These are phyloP conservation scores for Talaromyces nanjingensis DNA, from an alignment of 495 filamentous ascomycete genomes.

Conservation along the genomic window DNA sequence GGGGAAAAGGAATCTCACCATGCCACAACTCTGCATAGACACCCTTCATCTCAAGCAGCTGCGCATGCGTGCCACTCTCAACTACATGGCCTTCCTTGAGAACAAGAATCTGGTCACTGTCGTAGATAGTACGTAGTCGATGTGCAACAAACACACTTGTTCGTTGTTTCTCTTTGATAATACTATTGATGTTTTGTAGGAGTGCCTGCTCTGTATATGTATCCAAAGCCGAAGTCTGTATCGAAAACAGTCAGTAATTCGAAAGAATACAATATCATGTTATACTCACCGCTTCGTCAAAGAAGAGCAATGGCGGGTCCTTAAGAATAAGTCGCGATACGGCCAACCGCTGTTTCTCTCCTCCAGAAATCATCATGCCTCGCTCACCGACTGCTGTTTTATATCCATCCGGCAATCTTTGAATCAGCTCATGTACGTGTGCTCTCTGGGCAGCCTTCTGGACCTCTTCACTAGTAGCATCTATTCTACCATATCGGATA, in stretches of 20 bases:
- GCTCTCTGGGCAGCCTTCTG: slow-evolving; percentile 70
- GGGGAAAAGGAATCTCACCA: slow-evolving; percentile 42
- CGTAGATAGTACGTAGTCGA: slow-evolving; percentile 83
- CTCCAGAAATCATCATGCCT: slow-evolving; percentile 97
- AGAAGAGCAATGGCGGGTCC: slow-evolving; percentile 88
- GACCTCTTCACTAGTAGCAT: slow-evolving; percentile 67
- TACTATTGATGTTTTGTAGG: slow-evolving; percentile 88
- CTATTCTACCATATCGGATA: slow-evolving; percentile 87
- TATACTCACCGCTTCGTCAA: slow-evolving; percentile 77
- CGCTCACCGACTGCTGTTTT: slow-evolving; percentile 89
- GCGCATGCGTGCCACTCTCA: slow-evolving; percentile 78
- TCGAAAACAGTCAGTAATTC: slow-evolving; percentile 1
- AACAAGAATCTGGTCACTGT: slow-evolving; percentile 92
- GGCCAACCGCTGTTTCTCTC: slow-evolving; percentile 91
- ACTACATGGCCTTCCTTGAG: slow-evolving; percentile 74
- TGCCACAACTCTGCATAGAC: slow-evolving; percentile 90
- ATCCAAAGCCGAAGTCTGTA: slow-evolving; percentile 80
- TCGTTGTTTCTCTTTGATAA: slow-evolving; percentile 77
- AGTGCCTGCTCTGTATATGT: slow-evolving; percentile 92
- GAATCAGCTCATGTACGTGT: slow-evolving; percentile 76
- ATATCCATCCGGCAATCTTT: slow-evolving; percentile 75
- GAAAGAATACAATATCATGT: neutral
- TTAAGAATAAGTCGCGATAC: slow-evolving; percentile 83
- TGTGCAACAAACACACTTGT: slow-evolving; percentile 96
- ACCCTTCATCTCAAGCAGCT: slow-evolving; percentile 72